A percentile compares a stretch with the other conserved stretches of the same genome.
phyloP scores from a whole-genome alignment of 225 moss, liverwort and hornwort species.

The Asterella californica region DNA sequence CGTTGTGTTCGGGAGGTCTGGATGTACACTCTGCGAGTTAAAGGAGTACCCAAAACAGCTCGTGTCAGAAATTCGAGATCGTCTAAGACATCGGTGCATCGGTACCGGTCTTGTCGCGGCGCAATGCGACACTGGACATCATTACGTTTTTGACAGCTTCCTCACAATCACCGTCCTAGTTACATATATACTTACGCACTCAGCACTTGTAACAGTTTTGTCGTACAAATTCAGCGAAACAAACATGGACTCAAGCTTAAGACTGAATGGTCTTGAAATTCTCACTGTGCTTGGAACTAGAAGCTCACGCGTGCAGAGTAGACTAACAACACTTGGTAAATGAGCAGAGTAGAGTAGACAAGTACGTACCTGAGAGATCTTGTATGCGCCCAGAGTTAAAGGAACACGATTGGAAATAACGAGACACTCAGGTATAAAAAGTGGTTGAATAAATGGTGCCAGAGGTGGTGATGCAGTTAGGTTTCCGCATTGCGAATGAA shows the following conservation, averaged over 20 bases:
- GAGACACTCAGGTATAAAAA: neutral
- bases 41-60: neutral
- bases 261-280: too few relatives aligned
- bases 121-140: too few relatives aligned
- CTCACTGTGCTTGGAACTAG: too few relatives aligned
- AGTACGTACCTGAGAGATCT: slow-evolving; percentile 6
- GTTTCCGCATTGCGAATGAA: neutral
- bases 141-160: too few relatives aligned
- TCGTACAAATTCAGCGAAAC: too few relatives aligned
- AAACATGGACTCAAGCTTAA: too few relatives aligned
- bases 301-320: too few relatives aligned
- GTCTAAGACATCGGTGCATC: neutral
- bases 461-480: neutral
- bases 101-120: too few relatives aligned
- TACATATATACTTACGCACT: neutral
- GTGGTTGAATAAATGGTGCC: neutral
- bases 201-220: too few relatives aligned
- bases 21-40: slow-evolving; percentile 12
- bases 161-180: too few relatives aligned
- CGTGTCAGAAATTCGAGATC: slow-evolving; percentile 6
- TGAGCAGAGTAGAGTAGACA: too few relatives aligned
- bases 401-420: neutral
- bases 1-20: slow-evolving; percentile 13
- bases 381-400: neutral
- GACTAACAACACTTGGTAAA: too few relatives aligned